Evolutionary conservation across 1,284 basidiomycete species (phyloP).

Genomic region (Bondarzewia mesenterica): DNA sequence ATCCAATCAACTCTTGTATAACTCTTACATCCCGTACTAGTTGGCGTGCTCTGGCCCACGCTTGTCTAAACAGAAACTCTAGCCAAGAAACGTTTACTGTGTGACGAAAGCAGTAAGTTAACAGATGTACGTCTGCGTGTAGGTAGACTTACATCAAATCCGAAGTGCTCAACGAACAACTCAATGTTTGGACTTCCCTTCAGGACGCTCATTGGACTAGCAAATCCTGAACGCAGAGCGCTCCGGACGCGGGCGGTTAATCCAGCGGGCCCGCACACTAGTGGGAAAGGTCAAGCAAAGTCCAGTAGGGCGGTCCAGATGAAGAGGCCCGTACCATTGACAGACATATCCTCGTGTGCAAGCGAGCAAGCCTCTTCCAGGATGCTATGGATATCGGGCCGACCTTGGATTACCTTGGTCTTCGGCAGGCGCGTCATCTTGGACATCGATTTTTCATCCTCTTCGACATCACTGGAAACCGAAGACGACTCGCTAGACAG

Average conservation of each 20-base stretch:
- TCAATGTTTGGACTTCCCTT: conserved; percentile 34
- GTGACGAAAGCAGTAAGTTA: background rate
- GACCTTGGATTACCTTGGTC: conserved; percentile 13
- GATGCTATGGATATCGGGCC: conserved; percentile 20
- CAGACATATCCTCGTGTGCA: conserved; percentile 19
- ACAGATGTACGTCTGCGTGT: background rate
- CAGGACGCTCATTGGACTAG: conserved; percentile 27
- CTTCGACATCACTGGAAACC: background rate
- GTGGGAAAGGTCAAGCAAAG: background rate
- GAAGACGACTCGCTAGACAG: conserved; percentile 14
- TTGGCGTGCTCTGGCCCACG: too few relatives aligned
- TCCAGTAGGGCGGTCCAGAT: background rate
- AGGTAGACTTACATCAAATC: conserved; percentile 21
- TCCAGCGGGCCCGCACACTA: conserved; percentile 41
- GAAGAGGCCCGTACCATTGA: conserved; percentile 22
- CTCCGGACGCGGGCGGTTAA: conserved; percentile 30
- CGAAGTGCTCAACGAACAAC: conserved; percentile 41
- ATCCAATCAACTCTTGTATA: too few relatives aligned
- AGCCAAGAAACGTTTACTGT: background rate
- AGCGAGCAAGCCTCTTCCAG: conserved; percentile 18
- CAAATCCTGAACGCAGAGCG: conserved; percentile 29
- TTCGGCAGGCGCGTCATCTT: conserved; percentile 18
- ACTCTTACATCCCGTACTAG: too few relatives aligned
- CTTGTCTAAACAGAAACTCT: background rate
- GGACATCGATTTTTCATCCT: conserved; percentile 12